These are phyloP conservation scores for Pseudozyma flocculosa DNA, from an alignment of 1,284 basidiomycete genomes.

Conservation along the genomic window DNA sequence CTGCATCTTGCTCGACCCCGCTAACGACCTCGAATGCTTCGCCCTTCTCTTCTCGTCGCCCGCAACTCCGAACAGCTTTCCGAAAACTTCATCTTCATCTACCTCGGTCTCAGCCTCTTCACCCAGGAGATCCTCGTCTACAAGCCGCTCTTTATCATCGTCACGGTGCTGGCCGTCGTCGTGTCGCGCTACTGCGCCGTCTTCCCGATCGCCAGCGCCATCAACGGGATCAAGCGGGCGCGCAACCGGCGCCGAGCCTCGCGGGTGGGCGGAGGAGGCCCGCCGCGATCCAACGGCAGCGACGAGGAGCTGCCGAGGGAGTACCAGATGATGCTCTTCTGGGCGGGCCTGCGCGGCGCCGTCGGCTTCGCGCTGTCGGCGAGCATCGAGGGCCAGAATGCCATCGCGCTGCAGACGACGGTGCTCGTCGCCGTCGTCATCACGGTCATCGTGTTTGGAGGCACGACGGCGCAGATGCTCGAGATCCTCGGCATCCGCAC, in stretches of 20 bases:
- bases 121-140: constrained; percentile 84
- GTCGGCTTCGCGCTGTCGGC: constrained; percentile 95
- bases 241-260: constrained; percentile 66
- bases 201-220: constrained; percentile 90
- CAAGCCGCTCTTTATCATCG: constrained; percentile 86
- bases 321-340: constrained; percentile 72
- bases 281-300: constrained; percentile 9
- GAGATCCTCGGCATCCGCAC: constrained; percentile 95
- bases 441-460: constrained; percentile 92
- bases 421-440: constrained; percentile 94
- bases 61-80: constrained; percentile 79
- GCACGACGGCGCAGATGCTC: constrained; percentile 93
- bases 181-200: constrained; percentile 94
- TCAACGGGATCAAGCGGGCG: constrained; percentile 84
- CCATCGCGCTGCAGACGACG: constrained; percentile 84
- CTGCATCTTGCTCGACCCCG: too few relatives aligned
- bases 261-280: constrained; percentile 28
- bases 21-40: too few relatives aligned
- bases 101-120: constrained; percentile 93
- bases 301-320: constrained; percentile 49
- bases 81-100: constrained; percentile 99
- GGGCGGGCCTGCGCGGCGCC: constrained; percentile 93
- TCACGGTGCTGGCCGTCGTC: constrained; percentile 72
- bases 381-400: constrained; percentile 89
- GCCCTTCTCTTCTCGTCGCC: too few relatives aligned